Conservation (phyloP, 768 basidiomycete species). For the Tremella yokohamensis region DNA sequence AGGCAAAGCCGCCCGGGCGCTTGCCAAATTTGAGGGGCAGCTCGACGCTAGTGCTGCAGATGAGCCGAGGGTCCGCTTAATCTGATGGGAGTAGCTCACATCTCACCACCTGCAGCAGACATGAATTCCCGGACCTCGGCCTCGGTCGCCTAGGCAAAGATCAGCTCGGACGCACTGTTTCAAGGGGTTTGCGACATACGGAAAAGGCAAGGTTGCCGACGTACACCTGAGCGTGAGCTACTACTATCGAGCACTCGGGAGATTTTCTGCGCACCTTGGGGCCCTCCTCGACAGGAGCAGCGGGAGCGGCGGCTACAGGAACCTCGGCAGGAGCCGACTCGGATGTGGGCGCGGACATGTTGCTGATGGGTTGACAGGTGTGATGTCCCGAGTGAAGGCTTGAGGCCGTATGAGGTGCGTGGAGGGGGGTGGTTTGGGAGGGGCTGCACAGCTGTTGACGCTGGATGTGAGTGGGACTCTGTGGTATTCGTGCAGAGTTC, state of each 20-base stretch:
- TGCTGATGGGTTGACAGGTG: no score
- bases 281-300: not conserved
- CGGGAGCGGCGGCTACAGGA: not conserved
- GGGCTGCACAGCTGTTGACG: no score
- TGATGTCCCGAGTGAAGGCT: no score
- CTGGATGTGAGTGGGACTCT: no score
- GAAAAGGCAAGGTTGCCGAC: slow-evolving; percentile 48
- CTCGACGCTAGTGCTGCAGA: slow-evolving; percentile 27
- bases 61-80: not conserved
- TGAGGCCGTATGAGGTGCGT: no score
- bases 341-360: no score
- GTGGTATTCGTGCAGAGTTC: no score
- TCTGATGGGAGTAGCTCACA: slow-evolving; percentile 26
- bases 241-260: not conserved
- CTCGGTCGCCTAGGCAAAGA: slow-evolving; percentile 33
- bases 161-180: not conserved
- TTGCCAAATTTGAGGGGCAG: slow-evolving; percentile 38
- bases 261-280: not conserved
- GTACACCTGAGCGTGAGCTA: slow-evolving; percentile 38
- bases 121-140: slow-evolving; percentile 42
- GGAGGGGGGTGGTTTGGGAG: no score
- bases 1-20: slow-evolving; percentile 47
- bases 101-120: slow-evolving; percentile 34
- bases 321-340: no score
- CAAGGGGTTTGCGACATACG: slow-evolving; percentile 15